Evolutionary conservation across 2,329 filamentous ascomycete species (phyloP).

Genomic region (Colletotrichum plurivorum): DNA sequence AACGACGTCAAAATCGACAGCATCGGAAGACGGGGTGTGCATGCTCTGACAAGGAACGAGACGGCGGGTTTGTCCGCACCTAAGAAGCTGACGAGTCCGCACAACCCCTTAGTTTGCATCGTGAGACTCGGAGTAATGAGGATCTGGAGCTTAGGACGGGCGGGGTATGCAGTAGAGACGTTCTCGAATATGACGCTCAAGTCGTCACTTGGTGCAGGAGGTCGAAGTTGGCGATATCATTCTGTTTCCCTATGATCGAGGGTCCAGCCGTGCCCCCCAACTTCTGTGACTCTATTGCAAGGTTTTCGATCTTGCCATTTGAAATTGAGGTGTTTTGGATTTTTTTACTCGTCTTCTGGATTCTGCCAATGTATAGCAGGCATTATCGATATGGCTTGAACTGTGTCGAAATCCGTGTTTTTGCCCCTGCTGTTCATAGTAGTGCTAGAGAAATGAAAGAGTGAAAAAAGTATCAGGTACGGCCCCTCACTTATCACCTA

Average conservation of each 20-base stretch:
- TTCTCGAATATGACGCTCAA: constrained; percentile 68
- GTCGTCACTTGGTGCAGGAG: constrained; percentile 46
- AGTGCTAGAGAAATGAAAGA: no score
- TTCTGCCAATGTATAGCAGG: no score
- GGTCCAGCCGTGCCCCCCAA: constrained; percentile 42
- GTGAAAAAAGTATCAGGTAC: no score
- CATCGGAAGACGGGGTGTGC: constrained; percentile 59
- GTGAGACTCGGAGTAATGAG: constrained; percentile 69
- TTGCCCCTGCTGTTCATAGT: no score
- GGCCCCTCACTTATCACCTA: no score
- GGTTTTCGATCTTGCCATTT: no score
- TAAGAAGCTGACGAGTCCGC: constrained; percentile 75
- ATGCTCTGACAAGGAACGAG: constrained; percentile 69
- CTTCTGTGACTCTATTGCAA: not conserved
- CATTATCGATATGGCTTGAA: no score
- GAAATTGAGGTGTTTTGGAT: no score
- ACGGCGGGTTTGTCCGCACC: constrained; percentile 79
- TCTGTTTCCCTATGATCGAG: constrained; percentile 43
- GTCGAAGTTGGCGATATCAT: constrained; percentile 54
- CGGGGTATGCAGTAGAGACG: constrained; percentile 76
- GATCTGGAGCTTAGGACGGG: constrained; percentile 70
- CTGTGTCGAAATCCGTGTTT: no score
- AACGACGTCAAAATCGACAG: constrained; percentile 59
- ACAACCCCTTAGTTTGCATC: constrained; percentile 72
- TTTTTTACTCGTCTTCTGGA: no score